Evolutionary conservation across 306 rosid species (phyloP), one percentile per base, ranked within the genome.

Genomic region (Begonia loranthoides): DNA sequence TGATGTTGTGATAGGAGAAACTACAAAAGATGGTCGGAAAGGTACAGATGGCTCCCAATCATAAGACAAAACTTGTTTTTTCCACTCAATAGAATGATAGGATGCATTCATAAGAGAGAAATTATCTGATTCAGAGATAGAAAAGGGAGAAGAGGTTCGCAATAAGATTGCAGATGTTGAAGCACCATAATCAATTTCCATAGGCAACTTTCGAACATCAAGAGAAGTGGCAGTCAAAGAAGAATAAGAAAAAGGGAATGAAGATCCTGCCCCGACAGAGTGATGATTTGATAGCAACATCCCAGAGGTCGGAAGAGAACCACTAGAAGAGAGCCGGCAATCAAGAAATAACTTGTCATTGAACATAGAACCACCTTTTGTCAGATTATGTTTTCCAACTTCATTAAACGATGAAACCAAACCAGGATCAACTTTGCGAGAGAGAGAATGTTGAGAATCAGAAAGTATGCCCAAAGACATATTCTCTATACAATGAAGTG

Each of bases 11-110:
- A 72, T 69, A 13, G 81, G 56, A 63, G 87, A 82, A 64, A 86
- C 76, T 56, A 78, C 73, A 70, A 83, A 78, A 9, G 94, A 80
- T 55, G 95, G 99, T 58, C 54, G 81, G 70, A 90, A 86, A 41
- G 99, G 99, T 54, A 76, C 64, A 60, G 95, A 90, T 52, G 99
- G 95, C 66, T 83, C 94, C 99, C 99, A 90, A 67, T 78, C 80
- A 57, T 72, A 53, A 22, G 76, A 79, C 67, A 68, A 19, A 51
- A 66, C 45, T 67, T 66, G 76, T 24, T 56, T 48, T 71, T 65
- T 76, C 69, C 56, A 63, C 57, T 74, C 76, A 49, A 66, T 41
- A 57, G 76, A 53, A 56, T 13, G 63, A 50, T 52, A 52, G 41
- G 69, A 49, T 59, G 59, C 63, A 43, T 62, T 63, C 45, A 68